Percentiles rank a stretch among this genome's conserved stretches.
These are phyloP conservation scores for Candida tallmaniae DNA, from an alignment of 805 yeast species.

Conservation along the genomic window DNA sequence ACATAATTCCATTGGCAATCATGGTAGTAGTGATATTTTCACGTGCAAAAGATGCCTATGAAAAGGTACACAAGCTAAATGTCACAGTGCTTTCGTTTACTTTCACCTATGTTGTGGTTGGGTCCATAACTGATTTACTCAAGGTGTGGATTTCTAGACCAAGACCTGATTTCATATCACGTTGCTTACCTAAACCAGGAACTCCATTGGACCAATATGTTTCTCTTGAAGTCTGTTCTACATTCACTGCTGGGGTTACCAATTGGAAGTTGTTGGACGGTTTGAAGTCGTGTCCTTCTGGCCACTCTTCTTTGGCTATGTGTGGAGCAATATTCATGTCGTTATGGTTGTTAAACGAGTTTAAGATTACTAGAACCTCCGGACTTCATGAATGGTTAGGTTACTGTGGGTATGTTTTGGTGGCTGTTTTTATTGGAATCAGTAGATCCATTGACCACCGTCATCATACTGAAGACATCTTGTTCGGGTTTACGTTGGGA, in stretches of 20 bases:
- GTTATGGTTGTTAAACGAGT: slow-evolving; percentile 24
- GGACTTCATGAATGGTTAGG: slow-evolving; percentile 3
- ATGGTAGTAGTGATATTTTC: slow-evolving; percentile 13
- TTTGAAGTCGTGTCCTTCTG: slow-evolving; percentile 38
- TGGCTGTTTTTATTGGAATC: slow-evolving; percentile 28
- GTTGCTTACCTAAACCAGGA: slow-evolving; percentile 28
- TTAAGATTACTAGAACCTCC: slow-evolving; percentile 8
- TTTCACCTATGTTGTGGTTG: slow-evolving; percentile 23
- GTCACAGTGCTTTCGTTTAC: slow-evolving; percentile 27
- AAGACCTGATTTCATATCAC: slow-evolving; percentile 39
- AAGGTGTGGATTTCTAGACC: slow-evolving; percentile 39
- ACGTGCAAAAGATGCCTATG: slow-evolving; percentile 1
- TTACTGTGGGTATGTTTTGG: slow-evolving; percentile 17
- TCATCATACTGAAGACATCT: slow-evolving; percentile 31
- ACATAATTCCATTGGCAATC: slow-evolving; percentile 22
- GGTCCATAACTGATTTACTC: slow-evolving; percentile 32
- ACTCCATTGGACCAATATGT: slow-evolving; percentile 24
- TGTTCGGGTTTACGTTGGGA: slow-evolving; percentile 27
- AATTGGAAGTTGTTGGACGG: slow-evolving; percentile 27
- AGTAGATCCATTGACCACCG: slow-evolving; percentile 33
- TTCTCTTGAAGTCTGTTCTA: slow-evolving; percentile 27
- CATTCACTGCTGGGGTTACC: slow-evolving; percentile 23
- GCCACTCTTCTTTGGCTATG: slow-evolving; percentile 34
- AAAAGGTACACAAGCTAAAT: slow-evolving; percentile 15
- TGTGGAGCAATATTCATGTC: slow-evolving; percentile 29